These are phyloP conservation scores for Nicotiana otophora DNA, from an alignment of 257 asterid species.

Conservation along the genomic window DNA sequence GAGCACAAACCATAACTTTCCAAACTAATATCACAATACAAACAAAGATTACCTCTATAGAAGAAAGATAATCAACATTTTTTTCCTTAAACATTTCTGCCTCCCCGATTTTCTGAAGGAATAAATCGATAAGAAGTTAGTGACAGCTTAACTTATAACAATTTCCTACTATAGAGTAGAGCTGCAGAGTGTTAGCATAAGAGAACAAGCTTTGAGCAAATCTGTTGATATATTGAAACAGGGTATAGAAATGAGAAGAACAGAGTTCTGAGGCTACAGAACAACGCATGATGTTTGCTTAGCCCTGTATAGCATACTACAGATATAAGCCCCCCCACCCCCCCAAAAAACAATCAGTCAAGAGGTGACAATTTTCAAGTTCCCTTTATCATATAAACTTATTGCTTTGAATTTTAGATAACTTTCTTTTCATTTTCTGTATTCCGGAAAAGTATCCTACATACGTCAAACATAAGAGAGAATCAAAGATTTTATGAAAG, in stretches of 20 bases:
- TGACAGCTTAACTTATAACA: background rate
- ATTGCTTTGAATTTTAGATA: background rate
- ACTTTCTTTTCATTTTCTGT: background rate
- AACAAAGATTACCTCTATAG: conserved; percentile 60
- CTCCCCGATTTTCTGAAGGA: conserved; percentile 81
- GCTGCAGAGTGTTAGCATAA: background rate
- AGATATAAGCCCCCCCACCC: background rate
- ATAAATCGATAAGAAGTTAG: conserved; percentile 1
- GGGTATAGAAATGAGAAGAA: background rate
- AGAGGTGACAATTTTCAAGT: background rate
- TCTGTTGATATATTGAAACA: background rate
- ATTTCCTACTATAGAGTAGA: background rate
- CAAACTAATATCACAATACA: background rate
- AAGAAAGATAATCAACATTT: conserved; percentile 95
- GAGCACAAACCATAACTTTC: background rate
- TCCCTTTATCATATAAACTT: background rate
- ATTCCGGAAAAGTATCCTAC: background rate
- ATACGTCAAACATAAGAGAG: background rate
- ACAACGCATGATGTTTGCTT: background rate
- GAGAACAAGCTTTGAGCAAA: background rate
- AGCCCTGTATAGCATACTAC: background rate
- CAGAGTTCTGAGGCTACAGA: background rate
- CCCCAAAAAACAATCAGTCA: background rate
- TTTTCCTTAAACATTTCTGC: conserved; percentile 70
- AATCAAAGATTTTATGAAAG: background rate